A percentile compares a stretch with the other conserved stretches of the same genome.
Evolutionary conservation across 106 monocot species (phyloP).

Genomic region (Allium fistulosum): DNA sequence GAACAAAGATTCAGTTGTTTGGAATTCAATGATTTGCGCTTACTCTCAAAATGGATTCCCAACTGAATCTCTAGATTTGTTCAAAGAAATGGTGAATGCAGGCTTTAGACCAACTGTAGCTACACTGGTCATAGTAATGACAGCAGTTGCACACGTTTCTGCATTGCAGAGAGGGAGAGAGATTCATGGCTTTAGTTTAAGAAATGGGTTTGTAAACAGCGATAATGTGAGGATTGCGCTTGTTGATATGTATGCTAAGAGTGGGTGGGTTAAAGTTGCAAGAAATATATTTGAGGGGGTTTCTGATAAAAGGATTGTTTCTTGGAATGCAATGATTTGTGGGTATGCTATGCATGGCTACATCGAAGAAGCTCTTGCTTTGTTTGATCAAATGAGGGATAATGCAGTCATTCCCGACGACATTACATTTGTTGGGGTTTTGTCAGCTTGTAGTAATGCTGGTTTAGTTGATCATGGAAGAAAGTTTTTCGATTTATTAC

Average conservation of each 20-base stretch:
- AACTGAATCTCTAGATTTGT: constrained; percentile 37
- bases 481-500: constrained; percentile 42
- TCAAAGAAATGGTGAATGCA: constrained; percentile 29
- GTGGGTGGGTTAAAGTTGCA: constrained; percentile 53
- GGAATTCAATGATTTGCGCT: constrained; percentile 85
- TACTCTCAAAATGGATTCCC: constrained; percentile 58
- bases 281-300: constrained; percentile 50
- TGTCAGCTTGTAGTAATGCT: constrained; percentile 78
- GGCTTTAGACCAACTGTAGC: constrained; percentile 51
- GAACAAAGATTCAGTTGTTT: constrained; percentile 47
- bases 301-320: constrained; percentile 15
- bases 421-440: constrained; percentile 67
- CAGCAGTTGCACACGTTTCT: constrained; percentile 55
- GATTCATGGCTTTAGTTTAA: constrained; percentile 53
- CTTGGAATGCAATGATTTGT: constrained; percentile 13
- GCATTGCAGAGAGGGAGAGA: constrained; percentile 51
- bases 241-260: constrained; percentile 84
- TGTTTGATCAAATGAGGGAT: constrained; percentile 56
- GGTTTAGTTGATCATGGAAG: constrained; percentile 42
- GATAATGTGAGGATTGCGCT: constrained; percentile 70
- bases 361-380: background rate
- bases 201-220: constrained; percentile 29
- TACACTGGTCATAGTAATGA: constrained; percentile 52
- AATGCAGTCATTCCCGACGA: constrained; percentile 30
- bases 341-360: constrained; percentile 9